Evolutionary conservation across 2,329 filamentous ascomycete species (phyloP).

Genomic region (Aspergillus uvarum): DNA sequence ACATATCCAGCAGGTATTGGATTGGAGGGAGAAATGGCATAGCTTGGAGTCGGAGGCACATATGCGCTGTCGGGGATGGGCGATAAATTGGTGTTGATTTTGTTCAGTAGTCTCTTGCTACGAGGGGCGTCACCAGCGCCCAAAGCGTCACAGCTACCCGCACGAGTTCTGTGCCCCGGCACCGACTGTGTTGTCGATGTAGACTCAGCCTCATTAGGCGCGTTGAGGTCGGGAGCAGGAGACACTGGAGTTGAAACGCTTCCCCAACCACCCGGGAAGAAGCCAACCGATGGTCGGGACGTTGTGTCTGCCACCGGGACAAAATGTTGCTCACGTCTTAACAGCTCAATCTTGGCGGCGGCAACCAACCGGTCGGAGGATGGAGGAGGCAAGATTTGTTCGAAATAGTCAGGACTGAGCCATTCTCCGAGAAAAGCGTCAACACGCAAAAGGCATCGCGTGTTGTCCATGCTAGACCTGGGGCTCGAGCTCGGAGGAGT

Average conservation of each 20-base stretch:
- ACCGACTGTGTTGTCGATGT: neutral
- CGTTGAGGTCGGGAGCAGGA: conserved; percentile 27
- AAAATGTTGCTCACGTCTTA: conserved; percentile 70
- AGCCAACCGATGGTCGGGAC: conserved; percentile 40
- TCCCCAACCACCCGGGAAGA: conserved; percentile 59
- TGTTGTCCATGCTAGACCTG: conserved; percentile 6
- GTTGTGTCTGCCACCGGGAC: conserved; percentile 42
- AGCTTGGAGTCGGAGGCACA: conserved; percentile 73
- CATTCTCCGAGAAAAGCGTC: conserved; percentile 95
- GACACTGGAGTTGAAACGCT: conserved; percentile 31
- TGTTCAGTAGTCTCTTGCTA: conserved; percentile 27
- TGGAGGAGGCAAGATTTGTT: conserved; percentile 85
- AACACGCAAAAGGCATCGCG: conserved; percentile 61
- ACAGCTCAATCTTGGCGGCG: conserved; percentile 80
- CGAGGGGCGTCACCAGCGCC: conserved; percentile 23
- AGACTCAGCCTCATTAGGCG: conserved; percentile 14
- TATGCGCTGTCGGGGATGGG: conserved; percentile 54
- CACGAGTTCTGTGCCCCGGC: conserved; percentile 44
- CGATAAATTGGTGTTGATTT: conserved; percentile 34
- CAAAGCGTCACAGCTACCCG: conserved; percentile 48
- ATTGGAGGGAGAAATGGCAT: conserved; percentile 76
- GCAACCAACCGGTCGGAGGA: conserved; percentile 83
- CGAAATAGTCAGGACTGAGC: conserved; percentile 90
- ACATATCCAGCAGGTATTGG: conserved; percentile 87
- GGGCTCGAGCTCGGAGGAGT: conserved; percentile 4